Evolutionary conservation across 495 filamentous ascomycete genomes (phyloP), one percentile per base, ranked within the genome.

Genomic region (Aspergillus cavernicola): DNA sequence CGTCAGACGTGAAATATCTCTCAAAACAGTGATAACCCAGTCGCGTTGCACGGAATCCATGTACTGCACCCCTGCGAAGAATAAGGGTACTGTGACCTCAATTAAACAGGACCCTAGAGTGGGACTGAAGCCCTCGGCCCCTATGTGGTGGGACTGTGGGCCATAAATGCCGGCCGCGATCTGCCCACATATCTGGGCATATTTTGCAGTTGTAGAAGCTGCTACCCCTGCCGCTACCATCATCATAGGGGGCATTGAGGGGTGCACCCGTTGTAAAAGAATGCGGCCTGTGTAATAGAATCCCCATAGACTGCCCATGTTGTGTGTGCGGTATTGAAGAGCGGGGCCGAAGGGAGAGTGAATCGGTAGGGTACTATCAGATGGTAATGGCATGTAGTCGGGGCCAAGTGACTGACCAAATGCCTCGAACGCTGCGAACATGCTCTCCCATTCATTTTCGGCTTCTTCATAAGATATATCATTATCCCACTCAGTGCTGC

Each of bases 211-310:
- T 43, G 84, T 77, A 3, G 70, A 67, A 0, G 90, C 87, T 7
- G 84, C 80, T 31, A 93, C 77, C 10, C 82, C 84, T 0, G 88
- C 87, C 6, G 92, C 89, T 35, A 88, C 76, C 84, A 95, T 92
- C 49, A 90, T 85, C n/a, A 89, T 80, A 0, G 92, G 89, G 5
- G 90, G 93, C 91, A 97, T 96, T 2, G 78, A 81, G 0, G 93
- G 93, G 56, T 96, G 90, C 0, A 86, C 71, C 31, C 93, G 79
- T 43, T 89, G 71, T 18, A 90, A 78, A 40, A 92, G 72, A 43
- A 98, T 90, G 23, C 89, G 77, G 2, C 83, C 85, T 66, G 88
- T 87, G 70, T 92, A 87, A 64, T 86, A 96, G 47, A 89, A 84
- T 59, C 83, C 84, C 85, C 90, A 92, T 18, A 97, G 76, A 31